Base-by-base conservation (phyloP, 2,329 filamentous ascomycete species). In the Elsinoe arachidis region DNA sequence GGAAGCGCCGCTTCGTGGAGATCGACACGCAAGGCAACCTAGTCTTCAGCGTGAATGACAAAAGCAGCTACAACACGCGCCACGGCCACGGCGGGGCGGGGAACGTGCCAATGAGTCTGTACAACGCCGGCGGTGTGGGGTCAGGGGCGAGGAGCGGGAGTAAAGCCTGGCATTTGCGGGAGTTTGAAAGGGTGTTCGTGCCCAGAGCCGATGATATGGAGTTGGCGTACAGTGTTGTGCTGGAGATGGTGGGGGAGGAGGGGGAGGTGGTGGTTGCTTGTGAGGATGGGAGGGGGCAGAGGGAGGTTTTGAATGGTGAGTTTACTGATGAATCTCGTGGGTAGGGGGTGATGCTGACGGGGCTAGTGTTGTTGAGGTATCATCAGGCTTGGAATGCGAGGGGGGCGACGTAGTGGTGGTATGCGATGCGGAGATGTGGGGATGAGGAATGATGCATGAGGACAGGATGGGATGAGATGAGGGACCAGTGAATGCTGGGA, bases 1-100 rank as follows among this genome's bases (percentile, higher is more conserved):
- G 93, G 93, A 99, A 97, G 76, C 87, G 92, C 56, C 84, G 93
- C 60, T 90, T 86, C 66, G 84, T 96, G 73, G 86, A 86, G 62
- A 82, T 99, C 58, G 91, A 97, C 70, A 83, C 84, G 7, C 80
- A 87, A 60, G 93, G 92, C 15, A 90, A 87, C 71, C 76, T 99
- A 38, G 85, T 95, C 58, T 80, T 99, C 61, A 88, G 54, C 19
- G 11, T 46, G 5, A 56, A 56, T 15, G 54, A 56, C 39, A 46
- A 47, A 43, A 46, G 38, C 30, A 49, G 41, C 43, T 49, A 46
- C 30, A 17, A 5, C 3, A 46, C 43, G 5, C 21, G 54, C 10
- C 41, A 56, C 41, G 38, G 54, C 26, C 26, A 30, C 26, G 5
- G 5, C 26, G 26, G 26, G 26, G 26, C n/a, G n/a, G n/a, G 4